Conservation (phyloP, 345 rosid genomes). For the Leavenworthia alabamica region DNA sequence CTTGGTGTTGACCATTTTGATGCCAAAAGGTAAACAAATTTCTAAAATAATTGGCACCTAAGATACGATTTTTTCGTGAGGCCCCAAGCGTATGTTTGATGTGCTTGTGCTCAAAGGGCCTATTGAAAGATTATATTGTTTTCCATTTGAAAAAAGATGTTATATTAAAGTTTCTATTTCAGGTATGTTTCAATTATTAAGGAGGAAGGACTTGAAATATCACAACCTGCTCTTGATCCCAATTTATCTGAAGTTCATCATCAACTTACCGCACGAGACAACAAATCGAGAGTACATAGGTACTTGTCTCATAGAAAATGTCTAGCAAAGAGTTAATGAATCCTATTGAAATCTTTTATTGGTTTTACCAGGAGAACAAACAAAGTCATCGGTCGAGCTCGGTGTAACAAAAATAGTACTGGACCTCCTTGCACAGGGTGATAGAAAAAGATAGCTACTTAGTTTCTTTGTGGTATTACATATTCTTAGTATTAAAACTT, state of each 20-base stretch:
- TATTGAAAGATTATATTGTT: too few species aligned
- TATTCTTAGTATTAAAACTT: background rate
- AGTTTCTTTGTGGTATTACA: background rate
- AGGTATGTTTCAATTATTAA: slow-evolving; percentile 60
- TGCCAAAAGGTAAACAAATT: slow-evolving; percentile 27
- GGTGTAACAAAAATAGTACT: slow-evolving; percentile 39
- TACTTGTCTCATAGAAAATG: slow-evolving; percentile 9
- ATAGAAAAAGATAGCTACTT: background rate
- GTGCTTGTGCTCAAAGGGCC: too few species aligned
- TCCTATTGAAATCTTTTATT: background rate
- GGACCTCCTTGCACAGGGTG: slow-evolving; percentile 63
- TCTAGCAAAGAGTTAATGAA: background rate
- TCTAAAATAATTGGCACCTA: too few species aligned
- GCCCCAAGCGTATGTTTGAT: too few species aligned
- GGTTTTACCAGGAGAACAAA: slow-evolving; percentile 41
- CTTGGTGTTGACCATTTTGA: slow-evolving; percentile 38
- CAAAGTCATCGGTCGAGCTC: slow-evolving; percentile 28
- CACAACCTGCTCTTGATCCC: slow-evolving; percentile 80
- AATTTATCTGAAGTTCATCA: slow-evolving; percentile 50
- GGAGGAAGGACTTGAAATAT: slow-evolving; percentile 77
- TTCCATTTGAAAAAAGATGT: background rate
- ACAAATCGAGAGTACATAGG: slow-evolving; percentile 58
- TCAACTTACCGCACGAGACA: slow-evolving; percentile 47
- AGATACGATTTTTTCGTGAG: too few species aligned
- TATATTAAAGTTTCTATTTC: slow-evolving; percentile 13